Conservation (phyloP, 441 rosid genomes). For the Aquilaria agallochum region DNA sequence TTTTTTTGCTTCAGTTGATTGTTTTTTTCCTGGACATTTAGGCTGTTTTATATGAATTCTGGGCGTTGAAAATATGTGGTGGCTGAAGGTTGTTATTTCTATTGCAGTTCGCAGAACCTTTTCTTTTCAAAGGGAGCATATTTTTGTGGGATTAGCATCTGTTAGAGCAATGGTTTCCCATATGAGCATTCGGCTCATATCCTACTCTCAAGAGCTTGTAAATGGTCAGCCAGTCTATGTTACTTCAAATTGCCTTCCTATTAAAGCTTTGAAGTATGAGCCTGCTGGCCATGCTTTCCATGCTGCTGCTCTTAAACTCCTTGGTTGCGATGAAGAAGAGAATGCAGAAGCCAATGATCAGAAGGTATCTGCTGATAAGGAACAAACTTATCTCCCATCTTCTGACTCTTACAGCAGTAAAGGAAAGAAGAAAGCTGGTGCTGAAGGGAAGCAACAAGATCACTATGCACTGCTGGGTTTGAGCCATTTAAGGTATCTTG, state of each 20-base stretch:
- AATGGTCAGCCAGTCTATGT: constrained; percentile 66
- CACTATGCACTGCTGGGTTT: constrained; percentile 90
- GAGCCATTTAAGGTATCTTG: constrained; percentile 89
- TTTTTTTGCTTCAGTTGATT: too few relatives aligned
- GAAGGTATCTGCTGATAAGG: constrained; percentile 52
- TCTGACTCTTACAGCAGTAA: constrained; percentile 68
- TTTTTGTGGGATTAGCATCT: too few relatives aligned
- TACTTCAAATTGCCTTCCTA: constrained; percentile 76
- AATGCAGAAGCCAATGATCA: constrained; percentile 42
- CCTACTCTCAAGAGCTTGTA: constrained; percentile 73
- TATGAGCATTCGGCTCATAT: constrained; percentile 41
- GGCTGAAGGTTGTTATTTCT: too few relatives aligned
- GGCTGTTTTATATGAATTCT: too few relatives aligned
- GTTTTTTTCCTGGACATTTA: too few relatives aligned
- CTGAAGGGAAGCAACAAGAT: constrained; percentile 74
- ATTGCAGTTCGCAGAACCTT: too few relatives aligned
- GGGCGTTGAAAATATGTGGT: too few relatives aligned
- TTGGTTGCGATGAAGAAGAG: constrained; percentile 65
- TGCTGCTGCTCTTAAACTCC: constrained; percentile 72
- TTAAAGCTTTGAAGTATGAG: constrained; percentile 67
- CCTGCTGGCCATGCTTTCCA: constrained; percentile 96
- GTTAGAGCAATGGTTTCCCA: constrained; percentile 22
- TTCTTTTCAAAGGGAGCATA: too few relatives aligned
- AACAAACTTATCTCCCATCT: constrained; percentile 50
- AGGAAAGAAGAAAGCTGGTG: constrained; percentile 45